phyloP scores from a whole-genome alignment of 2,329 filamentous ascomycete species.

The Exophiala spinifera region DNA sequence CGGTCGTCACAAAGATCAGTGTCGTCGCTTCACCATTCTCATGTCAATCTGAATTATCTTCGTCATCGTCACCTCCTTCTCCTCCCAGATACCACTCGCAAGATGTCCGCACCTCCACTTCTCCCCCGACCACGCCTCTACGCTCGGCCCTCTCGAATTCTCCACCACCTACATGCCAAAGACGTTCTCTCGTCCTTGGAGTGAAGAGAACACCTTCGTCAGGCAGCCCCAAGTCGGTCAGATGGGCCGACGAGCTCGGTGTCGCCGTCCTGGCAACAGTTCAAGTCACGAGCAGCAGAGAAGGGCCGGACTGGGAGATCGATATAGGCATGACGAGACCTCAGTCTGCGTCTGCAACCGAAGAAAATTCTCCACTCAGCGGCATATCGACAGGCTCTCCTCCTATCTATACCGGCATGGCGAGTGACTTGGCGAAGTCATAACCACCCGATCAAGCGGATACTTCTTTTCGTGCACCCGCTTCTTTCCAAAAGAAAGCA shows the following conservation, averaged over 20 bases:
- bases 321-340: conserved; percentile 4
- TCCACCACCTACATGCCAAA: conserved; percentile 3
- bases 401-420: too few relatives aligned
- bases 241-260: conserved; percentile 20
- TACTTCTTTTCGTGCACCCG: too few relatives aligned
- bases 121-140: conserved; percentile 7
- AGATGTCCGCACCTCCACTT: not conserved
- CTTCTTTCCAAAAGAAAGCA: too few relatives aligned
- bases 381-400: too few relatives aligned
- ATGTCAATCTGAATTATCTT: not conserved
- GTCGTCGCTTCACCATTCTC: conserved; percentile 10
- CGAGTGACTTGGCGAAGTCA: too few relatives aligned
- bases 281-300: conserved; percentile 2
- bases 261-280: conserved; percentile 10
- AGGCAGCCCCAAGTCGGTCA: conserved; percentile 20
- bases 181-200: conserved; percentile 4
- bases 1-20: conserved; percentile 16
- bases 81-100: not conserved
- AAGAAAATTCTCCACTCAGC: too few relatives aligned
- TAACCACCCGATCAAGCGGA: too few relatives aligned
- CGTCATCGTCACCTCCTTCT: not conserved
- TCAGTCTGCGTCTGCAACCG: not conserved
- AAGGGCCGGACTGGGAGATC: conserved; percentile 1
- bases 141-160: conserved; percentile 21
- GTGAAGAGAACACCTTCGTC: not conserved